These are phyloP conservation scores for Candida nanaspora DNA, from an alignment of 805 yeast genomes.

Conservation along the genomic window DNA sequence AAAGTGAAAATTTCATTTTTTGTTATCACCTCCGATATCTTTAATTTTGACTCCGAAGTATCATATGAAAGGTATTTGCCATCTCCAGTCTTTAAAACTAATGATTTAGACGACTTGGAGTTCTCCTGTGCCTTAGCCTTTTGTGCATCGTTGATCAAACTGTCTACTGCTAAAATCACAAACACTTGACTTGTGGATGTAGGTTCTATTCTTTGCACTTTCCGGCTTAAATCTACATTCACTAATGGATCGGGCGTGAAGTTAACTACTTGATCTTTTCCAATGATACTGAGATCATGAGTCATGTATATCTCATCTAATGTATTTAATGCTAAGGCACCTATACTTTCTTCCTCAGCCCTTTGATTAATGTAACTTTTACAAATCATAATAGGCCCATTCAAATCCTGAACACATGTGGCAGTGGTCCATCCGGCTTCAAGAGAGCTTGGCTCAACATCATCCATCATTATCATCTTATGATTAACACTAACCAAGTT, in stretches of 20 bases:
- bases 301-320: neutral
- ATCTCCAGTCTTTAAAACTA: constrained; percentile 17
- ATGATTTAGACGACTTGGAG: constrained; percentile 7
- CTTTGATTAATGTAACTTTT: neutral
- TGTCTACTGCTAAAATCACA: constrained; percentile 15
- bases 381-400: constrained; percentile 19
- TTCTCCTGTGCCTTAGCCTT: constrained; percentile 1
- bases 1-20: constrained; percentile 20
- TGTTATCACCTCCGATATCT: constrained; percentile 19
- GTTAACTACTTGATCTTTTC: constrained; percentile 8
- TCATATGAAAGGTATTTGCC: constrained; percentile 19
- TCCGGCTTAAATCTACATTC: constrained; percentile 4
- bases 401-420: constrained; percentile 11
- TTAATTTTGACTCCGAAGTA: constrained; percentile 7
- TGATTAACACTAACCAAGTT: constrained; percentile 18
- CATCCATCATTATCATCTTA: constrained; percentile 7
- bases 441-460: constrained; percentile 11
- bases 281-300: constrained; percentile 6
- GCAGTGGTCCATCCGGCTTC: constrained; percentile 26
- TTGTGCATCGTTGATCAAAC: constrained; percentile 8
- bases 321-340: neutral
- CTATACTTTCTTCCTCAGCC: constrained; percentile 7
- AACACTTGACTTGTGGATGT: constrained; percentile 19
- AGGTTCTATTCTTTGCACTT: constrained; percentile 20
- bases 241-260: constrained; percentile 10